Evolutionary conservation across 2,329 filamentous ascomycete species (phyloP).

Genomic region (Fusarium fujikuroi): DNA sequence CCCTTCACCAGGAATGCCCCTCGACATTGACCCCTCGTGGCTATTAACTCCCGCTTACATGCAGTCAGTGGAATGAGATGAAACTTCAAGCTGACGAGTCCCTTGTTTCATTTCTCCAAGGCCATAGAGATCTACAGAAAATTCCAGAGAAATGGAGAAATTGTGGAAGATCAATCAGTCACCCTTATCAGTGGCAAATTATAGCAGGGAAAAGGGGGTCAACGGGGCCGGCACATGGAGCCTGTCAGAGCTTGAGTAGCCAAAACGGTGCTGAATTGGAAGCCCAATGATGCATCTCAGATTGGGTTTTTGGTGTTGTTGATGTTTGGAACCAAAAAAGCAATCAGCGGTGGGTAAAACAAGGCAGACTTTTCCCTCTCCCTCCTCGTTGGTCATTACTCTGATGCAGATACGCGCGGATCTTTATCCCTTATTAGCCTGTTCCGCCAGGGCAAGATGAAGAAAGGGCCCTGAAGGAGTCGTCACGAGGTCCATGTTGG

Average conservation of each 20-base stretch:
- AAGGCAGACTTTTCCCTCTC: conserved; percentile 19
- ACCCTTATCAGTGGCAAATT: conserved; percentile 41
- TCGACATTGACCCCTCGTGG: conserved; percentile 31
- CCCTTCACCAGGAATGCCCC: conserved; percentile 21
- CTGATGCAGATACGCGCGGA: conserved; percentile 28
- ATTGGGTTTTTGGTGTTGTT: conserved; percentile 35
- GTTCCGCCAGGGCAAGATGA: conserved; percentile 32
- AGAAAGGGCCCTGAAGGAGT: conserved; percentile 29
- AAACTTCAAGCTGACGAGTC: conserved; percentile 40
- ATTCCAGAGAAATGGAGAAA: conserved; percentile 21
- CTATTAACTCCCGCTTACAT: conserved; percentile 19
- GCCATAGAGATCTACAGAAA: conserved; percentile 33
- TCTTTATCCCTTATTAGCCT: conserved; percentile 34
- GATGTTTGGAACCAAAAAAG: conserved; percentile 25
- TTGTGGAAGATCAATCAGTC: conserved; percentile 11
- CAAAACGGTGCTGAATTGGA: conserved; percentile 12
- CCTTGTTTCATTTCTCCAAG: conserved; percentile 41
- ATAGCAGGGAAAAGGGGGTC: conserved; percentile 27
- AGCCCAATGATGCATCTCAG: conserved; percentile 28
- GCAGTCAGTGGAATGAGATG: conserved; percentile 5
- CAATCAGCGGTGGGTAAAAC: conserved; percentile 19
- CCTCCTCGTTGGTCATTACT: conserved; percentile 19
- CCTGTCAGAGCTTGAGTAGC: conserved; percentile 13
- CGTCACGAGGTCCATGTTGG: conserved; percentile 40
- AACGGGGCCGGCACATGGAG: conserved; percentile 16